phyloP scores from a whole-genome alignment of 768 basidiomycete species.

The Gelatoporia subvermispora region DNA sequence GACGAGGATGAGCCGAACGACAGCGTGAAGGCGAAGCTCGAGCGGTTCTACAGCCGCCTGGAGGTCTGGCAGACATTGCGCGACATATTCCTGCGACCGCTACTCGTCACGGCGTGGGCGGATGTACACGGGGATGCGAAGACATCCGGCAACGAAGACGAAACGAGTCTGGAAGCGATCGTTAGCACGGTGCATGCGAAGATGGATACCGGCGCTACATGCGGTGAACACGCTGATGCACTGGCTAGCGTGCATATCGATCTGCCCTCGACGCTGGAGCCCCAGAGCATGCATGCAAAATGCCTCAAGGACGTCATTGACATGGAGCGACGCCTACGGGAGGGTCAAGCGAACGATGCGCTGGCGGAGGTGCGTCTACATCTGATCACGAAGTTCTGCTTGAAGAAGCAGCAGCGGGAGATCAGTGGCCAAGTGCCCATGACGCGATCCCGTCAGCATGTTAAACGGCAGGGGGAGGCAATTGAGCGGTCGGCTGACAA shows the following conservation, averaged over 20 bases:
- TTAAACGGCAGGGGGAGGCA: neutral
- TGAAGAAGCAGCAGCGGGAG: neutral
- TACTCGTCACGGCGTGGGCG: too few species aligned
- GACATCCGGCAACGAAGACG: too few species aligned
- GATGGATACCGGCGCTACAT: too few species aligned
- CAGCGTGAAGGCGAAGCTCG: too few species aligned
- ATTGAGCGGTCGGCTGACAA: neutral
- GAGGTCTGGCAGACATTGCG: too few species aligned
- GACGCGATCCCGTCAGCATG: neutral
- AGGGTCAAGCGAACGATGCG: slow-evolving; percentile 4
- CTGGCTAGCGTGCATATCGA: neutral
- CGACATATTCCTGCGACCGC: too few species aligned
- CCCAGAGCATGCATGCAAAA: neutral
- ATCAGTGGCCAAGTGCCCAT: neutral
- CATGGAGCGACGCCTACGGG: neutral
- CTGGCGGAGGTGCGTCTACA: slow-evolving; percentile 4
- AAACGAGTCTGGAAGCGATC: too few species aligned
- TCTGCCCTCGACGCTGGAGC: neutral
- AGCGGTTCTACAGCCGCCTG: too few species aligned
- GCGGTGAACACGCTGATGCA: too few species aligned
- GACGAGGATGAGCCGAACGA: too few species aligned
- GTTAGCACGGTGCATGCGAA: too few species aligned
- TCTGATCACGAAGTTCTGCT: neutral
- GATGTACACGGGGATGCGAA: too few species aligned
- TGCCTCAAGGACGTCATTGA: neutral